Evolutionary conservation across 2,329 filamentous ascomycete genomes (phyloP).

Genomic region (Neonectria magnoliae): DNA sequence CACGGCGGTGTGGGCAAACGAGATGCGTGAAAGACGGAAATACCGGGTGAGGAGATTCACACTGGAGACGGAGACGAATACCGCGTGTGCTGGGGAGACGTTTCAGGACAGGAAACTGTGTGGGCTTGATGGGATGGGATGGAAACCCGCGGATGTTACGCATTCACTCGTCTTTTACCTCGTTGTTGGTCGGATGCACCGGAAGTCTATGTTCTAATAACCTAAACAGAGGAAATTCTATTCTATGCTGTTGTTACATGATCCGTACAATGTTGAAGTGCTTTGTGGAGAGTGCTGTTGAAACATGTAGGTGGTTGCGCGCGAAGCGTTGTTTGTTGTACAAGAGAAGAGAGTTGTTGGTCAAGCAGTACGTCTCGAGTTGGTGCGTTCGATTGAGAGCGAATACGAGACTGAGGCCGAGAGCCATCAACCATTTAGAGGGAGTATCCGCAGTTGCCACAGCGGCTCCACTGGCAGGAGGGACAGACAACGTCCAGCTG

Average conservation of each 20-base stretch:
- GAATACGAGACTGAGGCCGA: not conserved
- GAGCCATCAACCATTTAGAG: not conserved
- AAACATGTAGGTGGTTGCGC: not conserved
- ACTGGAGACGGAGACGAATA: not conserved
- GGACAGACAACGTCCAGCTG: not conserved
- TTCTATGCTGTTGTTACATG: not conserved
- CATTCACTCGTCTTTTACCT: not conserved
- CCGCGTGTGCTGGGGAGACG: not conserved
- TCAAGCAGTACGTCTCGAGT: too few relatives aligned
- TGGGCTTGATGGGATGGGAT: too few relatives aligned
- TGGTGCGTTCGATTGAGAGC: not conserved
- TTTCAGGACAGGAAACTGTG: not conserved
- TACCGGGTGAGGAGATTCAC: not conserved
- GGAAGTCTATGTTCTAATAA: not conserved
- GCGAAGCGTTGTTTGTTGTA: not conserved
- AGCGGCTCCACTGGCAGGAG: conserved; percentile 25
- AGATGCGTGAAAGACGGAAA: not conserved
- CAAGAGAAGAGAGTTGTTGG: not conserved
- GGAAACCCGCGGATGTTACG: not conserved
- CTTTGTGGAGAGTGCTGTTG: not conserved
- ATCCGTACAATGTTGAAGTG: not conserved
- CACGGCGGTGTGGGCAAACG: not conserved
- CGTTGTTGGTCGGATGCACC: not conserved
- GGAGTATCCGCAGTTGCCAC: conserved; percentile 36
- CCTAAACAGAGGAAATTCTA: not conserved